Base-by-base conservation (phyloP, 148 eudicot genomes). In the Selenicereus undatus region DNA sequence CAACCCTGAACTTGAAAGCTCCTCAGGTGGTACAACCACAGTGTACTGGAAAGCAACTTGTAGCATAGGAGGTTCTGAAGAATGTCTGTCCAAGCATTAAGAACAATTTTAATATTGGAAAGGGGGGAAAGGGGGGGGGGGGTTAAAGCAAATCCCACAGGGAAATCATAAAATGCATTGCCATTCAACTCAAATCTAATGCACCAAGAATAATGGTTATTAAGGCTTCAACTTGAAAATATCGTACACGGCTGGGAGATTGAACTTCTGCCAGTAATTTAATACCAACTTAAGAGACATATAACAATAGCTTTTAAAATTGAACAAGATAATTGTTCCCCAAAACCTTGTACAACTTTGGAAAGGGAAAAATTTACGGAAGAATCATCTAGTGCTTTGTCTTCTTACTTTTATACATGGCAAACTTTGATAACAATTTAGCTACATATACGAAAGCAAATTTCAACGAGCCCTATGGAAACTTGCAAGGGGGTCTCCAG, bases 31-130 rank as follows among this genome's bases (percentile, higher is more conserved):
- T 82, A 95, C 97, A 85, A 93, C 89, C 74, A 95, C 94, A 79
- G 97, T 84, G 86, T 95, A 95, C 86, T 95, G 98, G 86, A 95
- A 95, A 78, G 98, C 98, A 80, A 95, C 80, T 88, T 95, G 98
- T 77, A 95, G 27, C 87, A 93, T 89, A 35, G 97, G 98, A 73
- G 89, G 97, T 79, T 93, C 97, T 76, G 89, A 81, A 68, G 88
- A 84, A 83, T 91, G 90, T 69, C 98, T 95, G 92, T 78, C 83
- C 78, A 83, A 81, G 76, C 26, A 68, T 18, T 36, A 78, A 75
- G 20, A 30, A 71, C 21, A 22, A 64, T 73, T 50, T 62, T 69
- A 27, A 78, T 26, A 17, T 12, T 68, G 43, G 20, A 26, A 39
- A 54, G 24, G 54, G 32, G 32, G 32, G 32, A 39, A 54, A 7